Evolutionary conservation across 2,329 filamentous ascomycete species (phyloP).

Genomic region (Neopestalotiopsis sp.): DNA sequence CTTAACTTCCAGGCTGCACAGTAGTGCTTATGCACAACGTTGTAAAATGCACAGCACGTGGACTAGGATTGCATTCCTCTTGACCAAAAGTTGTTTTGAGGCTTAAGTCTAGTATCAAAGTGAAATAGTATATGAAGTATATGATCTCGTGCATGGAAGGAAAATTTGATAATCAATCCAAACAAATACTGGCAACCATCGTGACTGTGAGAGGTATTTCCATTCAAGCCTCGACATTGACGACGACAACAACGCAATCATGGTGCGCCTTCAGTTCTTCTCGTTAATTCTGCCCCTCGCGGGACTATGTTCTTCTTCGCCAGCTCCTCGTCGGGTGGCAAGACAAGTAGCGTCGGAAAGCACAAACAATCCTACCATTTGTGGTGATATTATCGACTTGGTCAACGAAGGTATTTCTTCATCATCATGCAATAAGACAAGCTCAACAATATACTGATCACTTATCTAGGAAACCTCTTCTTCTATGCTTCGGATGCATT

Average conservation of each 20-base stretch:
- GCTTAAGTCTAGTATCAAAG: background rate
- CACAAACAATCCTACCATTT: background rate
- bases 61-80: background rate
- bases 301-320: background rate
- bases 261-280: background rate
- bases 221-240: background rate
- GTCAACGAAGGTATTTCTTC: background rate
- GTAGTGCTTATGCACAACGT: background rate
- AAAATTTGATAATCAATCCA: background rate
- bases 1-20: background rate
- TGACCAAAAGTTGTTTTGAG: background rate
- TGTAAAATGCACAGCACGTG: background rate
- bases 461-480: background rate
- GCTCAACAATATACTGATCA: background rate
- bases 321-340: background rate
- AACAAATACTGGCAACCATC: background rate
- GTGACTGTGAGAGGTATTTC: background rate
- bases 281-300: background rate
- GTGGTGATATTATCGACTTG: background rate
- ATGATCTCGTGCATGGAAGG: background rate
- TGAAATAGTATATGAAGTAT: background rate
- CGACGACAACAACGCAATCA: background rate
- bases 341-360: background rate
- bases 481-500: constrained; percentile 35
- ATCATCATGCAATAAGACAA: no score